phyloP scores from a whole-genome alignment of 164 flowering plant genomes.

The Echeveria elegans region DNA sequence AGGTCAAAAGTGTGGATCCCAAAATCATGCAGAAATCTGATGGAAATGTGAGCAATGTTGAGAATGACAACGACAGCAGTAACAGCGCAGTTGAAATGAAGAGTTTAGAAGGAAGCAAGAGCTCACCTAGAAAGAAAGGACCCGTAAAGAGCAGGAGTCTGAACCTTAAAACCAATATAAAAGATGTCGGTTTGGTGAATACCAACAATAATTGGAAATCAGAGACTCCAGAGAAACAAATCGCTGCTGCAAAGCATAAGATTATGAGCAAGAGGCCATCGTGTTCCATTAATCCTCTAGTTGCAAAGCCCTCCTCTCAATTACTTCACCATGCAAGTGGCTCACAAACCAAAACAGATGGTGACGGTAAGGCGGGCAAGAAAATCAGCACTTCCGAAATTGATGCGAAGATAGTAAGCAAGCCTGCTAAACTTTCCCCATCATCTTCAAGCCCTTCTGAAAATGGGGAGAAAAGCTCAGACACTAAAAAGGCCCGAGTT shows the following conservation, averaged over 20 bases:
- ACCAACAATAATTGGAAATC: not conserved
- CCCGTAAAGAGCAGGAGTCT: not conserved
- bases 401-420: not conserved
- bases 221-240: not conserved
- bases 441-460: not conserved
- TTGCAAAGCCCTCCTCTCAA: not conserved
- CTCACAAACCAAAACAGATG: not conserved
- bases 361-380: too few species aligned
- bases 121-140: not conserved
- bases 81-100: not conserved
- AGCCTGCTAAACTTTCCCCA: not conserved
- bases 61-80: not conserved
- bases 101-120: not conserved
- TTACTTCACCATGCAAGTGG: not conserved
- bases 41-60: not conserved
- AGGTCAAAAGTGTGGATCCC: not conserved
- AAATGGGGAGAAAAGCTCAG: not conserved
- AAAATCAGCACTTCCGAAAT: not conserved
- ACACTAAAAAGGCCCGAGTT: not conserved
- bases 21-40: not conserved
- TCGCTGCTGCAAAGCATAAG: constrained; percentile 4
- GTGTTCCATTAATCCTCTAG: not conserved
- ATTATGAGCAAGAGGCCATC: not conserved
- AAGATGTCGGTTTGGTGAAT: not conserved
- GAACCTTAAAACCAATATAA: not conserved